Evolutionary conservation across 352 stramenopile genomes (phyloP).

Genomic region (Phytophthora megakarya): DNA sequence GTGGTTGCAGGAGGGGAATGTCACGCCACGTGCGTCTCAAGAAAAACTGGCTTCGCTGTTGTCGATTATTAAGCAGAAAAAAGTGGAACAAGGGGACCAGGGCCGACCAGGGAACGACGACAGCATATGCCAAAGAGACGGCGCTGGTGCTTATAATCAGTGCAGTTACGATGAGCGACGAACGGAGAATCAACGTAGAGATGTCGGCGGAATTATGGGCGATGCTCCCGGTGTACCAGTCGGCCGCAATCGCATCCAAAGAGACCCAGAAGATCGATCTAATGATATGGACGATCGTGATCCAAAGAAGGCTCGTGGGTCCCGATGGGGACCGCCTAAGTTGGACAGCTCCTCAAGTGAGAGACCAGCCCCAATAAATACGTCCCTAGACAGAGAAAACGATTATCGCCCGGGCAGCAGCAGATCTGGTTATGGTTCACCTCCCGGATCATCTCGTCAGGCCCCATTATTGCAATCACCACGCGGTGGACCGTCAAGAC

Average conservation of each 20-base stretch:
- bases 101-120: conserved; percentile 13
- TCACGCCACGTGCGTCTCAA: conserved; percentile 44
- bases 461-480: conserved; percentile 31
- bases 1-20: conserved; percentile 34
- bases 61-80: conserved; percentile 87
- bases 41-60: conserved; percentile 77
- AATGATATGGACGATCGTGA: conserved; percentile 50
- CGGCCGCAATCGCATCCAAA: conserved; percentile 28
- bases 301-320: conserved; percentile 66
- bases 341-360: conserved; percentile 35
- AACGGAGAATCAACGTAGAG: conserved; percentile 21
- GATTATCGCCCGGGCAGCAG: conserved; percentile 29
- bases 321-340: conserved; percentile 72
- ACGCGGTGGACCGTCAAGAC: conserved; percentile 18
- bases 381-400: conserved; percentile 32
- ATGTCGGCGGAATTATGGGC: conserved; percentile 35
- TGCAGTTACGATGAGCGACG: conserved; percentile 33
- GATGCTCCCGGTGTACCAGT: conserved; percentile 30
- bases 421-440: conserved; percentile 32
- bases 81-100: conserved; percentile 45
- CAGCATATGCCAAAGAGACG: conserved; percentile 17
- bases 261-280: conserved; percentile 32
- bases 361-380: conserved; percentile 61
- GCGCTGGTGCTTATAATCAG: conserved; percentile 18
- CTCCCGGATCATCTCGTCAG: conserved; percentile 23